Evolutionary conservation across 2,329 filamentous ascomycete species (phyloP), one percentile per base, ranked within the genome.

Genomic region (Penicillium nordicum): DNA sequence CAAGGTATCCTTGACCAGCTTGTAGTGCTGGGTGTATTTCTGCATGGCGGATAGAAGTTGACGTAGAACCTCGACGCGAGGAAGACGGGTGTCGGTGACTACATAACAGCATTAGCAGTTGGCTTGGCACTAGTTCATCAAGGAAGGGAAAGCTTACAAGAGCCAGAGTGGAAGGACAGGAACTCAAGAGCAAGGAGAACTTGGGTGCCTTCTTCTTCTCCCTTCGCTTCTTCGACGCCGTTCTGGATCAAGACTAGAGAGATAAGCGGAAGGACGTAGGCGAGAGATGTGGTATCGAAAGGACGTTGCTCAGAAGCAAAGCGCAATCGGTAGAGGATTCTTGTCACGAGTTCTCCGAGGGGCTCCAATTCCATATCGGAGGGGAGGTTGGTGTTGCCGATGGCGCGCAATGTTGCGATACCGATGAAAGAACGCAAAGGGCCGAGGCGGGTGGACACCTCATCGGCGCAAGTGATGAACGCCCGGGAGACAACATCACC

Each of bases 231-330:
- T 34, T 82, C 78, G 63, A 96, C 85, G 1, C 92, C 92, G 40
- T 92, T 91, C 59, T 87, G 86, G 57, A 85, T 84, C 21, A 99
- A 80, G 18, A 97, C 83, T 21, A 90, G 77, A 64, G 96, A 87
- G 4, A 96, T 76, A 16, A 99, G 80, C 0, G 93, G 91, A 30
- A 97, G 78, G 49, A 92, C 85, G 70, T 97, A 99, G 55, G 89
- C 91, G 25, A 97, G 79, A 1, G 93, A 93, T 4, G 94, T 88
- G 3, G 85, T 81, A 70, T 99, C 94, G 65, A 99, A 92, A 0
- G 93, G 92, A n/a, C 92, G 85, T 72, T 97, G 93, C 71, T 97
- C 94, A 50, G 90, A 88, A 37, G 92, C 84, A 72, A 96, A 96
- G 16, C 92, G 88, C 51, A 99, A 79, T 46, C 93, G 88, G 73